These are phyloP conservation scores for Malania oleifera DNA, from an alignment of 164 flowering plant genomes.

Conservation along the genomic window DNA sequence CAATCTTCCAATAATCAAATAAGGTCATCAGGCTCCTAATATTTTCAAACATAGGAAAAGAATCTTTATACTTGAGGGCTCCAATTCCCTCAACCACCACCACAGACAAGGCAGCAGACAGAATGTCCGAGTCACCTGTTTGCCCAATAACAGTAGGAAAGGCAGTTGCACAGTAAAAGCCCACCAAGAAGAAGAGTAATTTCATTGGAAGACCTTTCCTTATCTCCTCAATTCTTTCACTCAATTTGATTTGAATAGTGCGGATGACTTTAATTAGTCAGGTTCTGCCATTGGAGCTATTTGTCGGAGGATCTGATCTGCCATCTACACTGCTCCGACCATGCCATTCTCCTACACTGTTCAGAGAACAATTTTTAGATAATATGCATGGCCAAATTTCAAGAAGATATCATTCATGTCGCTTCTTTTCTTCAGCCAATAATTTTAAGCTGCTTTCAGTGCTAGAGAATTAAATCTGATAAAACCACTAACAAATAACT, in stretches of 20 bases:
- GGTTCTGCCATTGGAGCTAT: conserved; percentile 40
- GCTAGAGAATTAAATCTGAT: too few species aligned
- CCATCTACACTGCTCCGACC: conserved; percentile 60
- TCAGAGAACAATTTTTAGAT: conserved; percentile 7
- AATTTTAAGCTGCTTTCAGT: too few species aligned
- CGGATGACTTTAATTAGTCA: conserved; percentile 54
- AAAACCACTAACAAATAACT: too few species aligned
- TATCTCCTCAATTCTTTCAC: conserved; percentile 43
- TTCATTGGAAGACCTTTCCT: conserved; percentile 70
- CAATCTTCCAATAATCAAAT: conserved; percentile 93
- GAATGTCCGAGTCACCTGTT: conserved; percentile 97
- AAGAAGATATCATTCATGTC: background rate
- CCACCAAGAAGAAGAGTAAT: conserved; percentile 78
- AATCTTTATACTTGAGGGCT: conserved; percentile 75
- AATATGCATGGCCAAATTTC: background rate
- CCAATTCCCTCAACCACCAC: conserved; percentile 90
- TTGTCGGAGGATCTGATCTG: conserved; percentile 38
- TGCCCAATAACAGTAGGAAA: conserved; percentile 96
- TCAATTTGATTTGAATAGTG: conserved; percentile 42
- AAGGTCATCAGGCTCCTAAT: conserved; percentile 48
- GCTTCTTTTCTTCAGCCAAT: too few species aligned
- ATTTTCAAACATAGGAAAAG: conserved; percentile 49
- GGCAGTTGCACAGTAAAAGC: conserved; percentile 93
- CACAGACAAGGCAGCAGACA: conserved; percentile 90
- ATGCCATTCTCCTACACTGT: conserved; percentile 41